Percentiles rank a stretch among this genome's conserved stretches.
Conservation (phyloP, 2,329 filamentous ascomycete species). For the Ophiostoma montium region DNA sequence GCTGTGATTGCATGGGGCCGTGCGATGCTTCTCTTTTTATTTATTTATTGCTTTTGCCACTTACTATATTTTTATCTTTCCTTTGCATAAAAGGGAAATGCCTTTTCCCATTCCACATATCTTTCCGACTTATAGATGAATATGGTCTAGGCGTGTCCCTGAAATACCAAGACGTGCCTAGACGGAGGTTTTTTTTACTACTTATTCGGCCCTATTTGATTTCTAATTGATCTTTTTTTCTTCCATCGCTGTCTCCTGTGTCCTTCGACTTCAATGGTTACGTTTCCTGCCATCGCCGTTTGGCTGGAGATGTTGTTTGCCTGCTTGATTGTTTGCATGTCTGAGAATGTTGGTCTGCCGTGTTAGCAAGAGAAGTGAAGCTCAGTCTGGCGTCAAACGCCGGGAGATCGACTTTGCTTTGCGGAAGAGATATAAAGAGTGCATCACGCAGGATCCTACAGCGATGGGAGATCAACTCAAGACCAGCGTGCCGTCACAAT, state of each 20-base stretch:
- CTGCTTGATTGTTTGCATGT: neutral
- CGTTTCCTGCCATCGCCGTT: too few relatives aligned
- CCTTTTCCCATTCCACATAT: neutral
- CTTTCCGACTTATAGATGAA: slow-evolving; percentile 1
- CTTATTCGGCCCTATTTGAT: neutral
- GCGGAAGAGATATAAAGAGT: too few relatives aligned
- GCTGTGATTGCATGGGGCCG: neutral
- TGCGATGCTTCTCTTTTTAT: neutral
- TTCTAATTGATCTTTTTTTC: neutral
- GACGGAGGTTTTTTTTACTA: neutral
- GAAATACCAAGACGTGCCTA: slow-evolving; percentile 1
- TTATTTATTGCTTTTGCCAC: neutral
- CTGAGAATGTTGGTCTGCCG: neutral
- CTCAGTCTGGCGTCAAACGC: too few relatives aligned
- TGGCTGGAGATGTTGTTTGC: neutral
- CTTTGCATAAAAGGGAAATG: neutral
- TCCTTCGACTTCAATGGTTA: too few relatives aligned
- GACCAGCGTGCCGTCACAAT: neutral
- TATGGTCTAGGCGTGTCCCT: neutral
- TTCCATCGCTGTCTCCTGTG: too few relatives aligned
- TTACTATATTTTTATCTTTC: neutral
- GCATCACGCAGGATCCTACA: too few relatives aligned
- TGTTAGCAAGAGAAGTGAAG: too few relatives aligned
- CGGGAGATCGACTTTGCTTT: too few relatives aligned
- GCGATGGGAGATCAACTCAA: too few relatives aligned